Percentiles rank a stretch among this genome's conserved stretches.
These are phyloP conservation scores for Hyphopichia fennica DNA, from an alignment of 1,139 yeast species.

Conservation along the genomic window DNA sequence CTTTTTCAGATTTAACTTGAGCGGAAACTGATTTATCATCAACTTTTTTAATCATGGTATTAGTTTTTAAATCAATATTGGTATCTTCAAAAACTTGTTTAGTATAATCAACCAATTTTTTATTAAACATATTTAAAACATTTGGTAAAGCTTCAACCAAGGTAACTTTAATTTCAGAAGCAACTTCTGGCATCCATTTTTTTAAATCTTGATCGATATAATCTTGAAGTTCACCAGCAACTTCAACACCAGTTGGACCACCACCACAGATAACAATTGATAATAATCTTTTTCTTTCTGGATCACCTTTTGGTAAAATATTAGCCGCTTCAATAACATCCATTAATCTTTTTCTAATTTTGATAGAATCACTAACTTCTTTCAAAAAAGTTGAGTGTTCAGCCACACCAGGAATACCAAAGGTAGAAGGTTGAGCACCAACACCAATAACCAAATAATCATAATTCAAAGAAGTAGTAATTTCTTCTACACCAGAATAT, in stretches of 20 bases:
- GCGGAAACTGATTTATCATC: slow-evolving; percentile 68
- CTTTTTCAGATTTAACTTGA: slow-evolving; percentile 60
- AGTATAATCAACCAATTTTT: slow-evolving; percentile 81
- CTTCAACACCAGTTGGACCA: slow-evolving; percentile 97
- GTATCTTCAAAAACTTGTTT: slow-evolving; percentile 78
- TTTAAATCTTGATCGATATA: slow-evolving; percentile 87
- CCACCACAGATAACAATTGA: slow-evolving; percentile 92
- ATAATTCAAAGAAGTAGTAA: slow-evolving; percentile 54
- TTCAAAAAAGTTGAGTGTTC: slow-evolving; percentile 84
- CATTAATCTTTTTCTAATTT: slow-evolving; percentile 74
- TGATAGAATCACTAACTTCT: slow-evolving; percentile 80
- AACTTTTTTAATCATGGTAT: slow-evolving; percentile 87
- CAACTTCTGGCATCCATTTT: slow-evolving; percentile 86
- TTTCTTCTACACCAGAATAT: slow-evolving; percentile 40
- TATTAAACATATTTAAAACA: slow-evolving; percentile 84
- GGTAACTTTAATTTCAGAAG: slow-evolving; percentile 77
- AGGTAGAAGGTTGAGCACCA: slow-evolving; percentile 90
- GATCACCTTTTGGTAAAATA: slow-evolving; percentile 68
- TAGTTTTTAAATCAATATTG: slow-evolving; percentile 73
- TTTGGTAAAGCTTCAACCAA: slow-evolving; percentile 91
- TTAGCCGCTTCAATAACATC: slow-evolving; percentile 83
- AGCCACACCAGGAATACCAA: slow-evolving; percentile 90
- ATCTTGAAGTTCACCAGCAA: slow-evolving; percentile 93
- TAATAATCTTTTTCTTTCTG: slow-evolving; percentile 77
- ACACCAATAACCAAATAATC: slow-evolving; percentile 87